Evolutionary conservation across 352 stramenopile species (phyloP).

Genomic region (Stramenopiles sp.): DNA sequence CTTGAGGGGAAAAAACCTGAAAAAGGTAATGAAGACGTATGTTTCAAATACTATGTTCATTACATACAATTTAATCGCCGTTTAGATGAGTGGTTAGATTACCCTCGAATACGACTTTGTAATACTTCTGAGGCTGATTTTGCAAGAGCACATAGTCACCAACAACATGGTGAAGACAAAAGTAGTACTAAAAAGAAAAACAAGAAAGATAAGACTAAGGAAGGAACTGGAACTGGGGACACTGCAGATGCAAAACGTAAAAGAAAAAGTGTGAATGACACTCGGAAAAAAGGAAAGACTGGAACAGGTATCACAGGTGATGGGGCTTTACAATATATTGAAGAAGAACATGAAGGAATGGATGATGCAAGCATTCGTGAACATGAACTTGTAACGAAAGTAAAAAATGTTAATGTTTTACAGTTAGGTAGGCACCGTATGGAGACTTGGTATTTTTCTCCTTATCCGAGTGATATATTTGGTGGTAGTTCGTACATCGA

Average conservation of each 20-base stretch:
- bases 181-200: no score
- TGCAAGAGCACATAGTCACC: no score
- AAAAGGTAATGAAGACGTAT: neutral
- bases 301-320: neutral
- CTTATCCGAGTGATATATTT: constrained; percentile 25
- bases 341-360: constrained; percentile 22
- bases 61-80: neutral
- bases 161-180: no score
- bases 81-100: constrained; percentile 1
- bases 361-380: constrained; percentile 34
- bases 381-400: constrained; percentile 57
- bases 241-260: constrained; percentile 1
- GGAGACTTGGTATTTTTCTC: constrained; percentile 60
- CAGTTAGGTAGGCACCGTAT: constrained; percentile 35
- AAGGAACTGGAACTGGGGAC: no score
- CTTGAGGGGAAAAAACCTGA: constrained; percentile 7
- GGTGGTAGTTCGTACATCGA: constrained; percentile 2
- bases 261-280: neutral
- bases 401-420: constrained; percentile 51
- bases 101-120: constrained; percentile 2
- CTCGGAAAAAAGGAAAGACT: constrained; percentile 3
- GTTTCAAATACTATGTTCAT: neutral
- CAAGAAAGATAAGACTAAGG: no score
- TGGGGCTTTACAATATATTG: constrained; percentile 2
- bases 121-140: no score